A percentile compares a stretch with the other conserved stretches of the same genome.
Conservation (phyloP, 2,329 filamentous ascomycete genomes). For the Diplocarpon rosae region DNA sequence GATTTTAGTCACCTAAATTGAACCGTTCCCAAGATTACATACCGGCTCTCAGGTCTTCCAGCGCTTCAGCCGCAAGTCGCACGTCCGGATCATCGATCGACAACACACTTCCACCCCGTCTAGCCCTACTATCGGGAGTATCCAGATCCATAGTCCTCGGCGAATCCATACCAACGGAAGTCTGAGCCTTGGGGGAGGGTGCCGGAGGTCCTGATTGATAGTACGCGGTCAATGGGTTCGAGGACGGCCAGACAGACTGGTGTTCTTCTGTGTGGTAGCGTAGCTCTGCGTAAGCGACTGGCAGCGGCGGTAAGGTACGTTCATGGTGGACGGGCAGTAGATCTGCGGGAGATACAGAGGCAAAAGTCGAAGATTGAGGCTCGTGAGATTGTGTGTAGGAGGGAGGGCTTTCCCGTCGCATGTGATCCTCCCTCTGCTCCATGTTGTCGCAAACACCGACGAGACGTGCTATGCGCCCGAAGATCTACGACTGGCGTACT, state of each 20-base stretch:
- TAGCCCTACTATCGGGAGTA: slow-evolving; percentile 20
- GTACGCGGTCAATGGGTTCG: slow-evolving; percentile 27
- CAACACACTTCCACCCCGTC: slow-evolving; percentile 26
- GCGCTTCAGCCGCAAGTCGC: slow-evolving; percentile 60
- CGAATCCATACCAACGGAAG: slow-evolving; percentile 15
- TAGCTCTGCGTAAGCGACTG: slow-evolving; percentile 16
- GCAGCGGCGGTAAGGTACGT: slow-evolving; percentile 23
- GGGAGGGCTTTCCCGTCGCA: slow-evolving; percentile 22
- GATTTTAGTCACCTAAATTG: slow-evolving; percentile 12
- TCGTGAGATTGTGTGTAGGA: slow-evolving; percentile 25
- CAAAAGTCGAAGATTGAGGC: slow-evolving; percentile 21
- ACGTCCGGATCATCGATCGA: slow-evolving; percentile 55
- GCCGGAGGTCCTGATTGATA: slow-evolving; percentile 25
- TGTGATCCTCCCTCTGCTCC: slow-evolving; percentile 25
- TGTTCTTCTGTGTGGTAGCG: slow-evolving; percentile 20
- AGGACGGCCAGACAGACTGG: slow-evolving; percentile 25
- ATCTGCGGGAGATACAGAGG: slow-evolving; percentile 22
- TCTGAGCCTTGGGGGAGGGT: slow-evolving; percentile 21
- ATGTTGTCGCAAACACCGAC: slow-evolving; percentile 15
- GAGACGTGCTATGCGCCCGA: neutral
- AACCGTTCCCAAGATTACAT: slow-evolving; percentile 26
- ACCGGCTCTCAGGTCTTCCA: slow-evolving; percentile 67
- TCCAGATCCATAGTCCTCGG: slow-evolving; percentile 26
- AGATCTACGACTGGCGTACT: neutral
- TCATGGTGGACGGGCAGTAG: slow-evolving; percentile 23